A percentile compares a stretch with the other conserved stretches of the same genome.
These are phyloP conservation scores for Pseudozyma sp. DNA, from an alignment of 1,284 basidiomycete species.

Conservation along the genomic window DNA sequence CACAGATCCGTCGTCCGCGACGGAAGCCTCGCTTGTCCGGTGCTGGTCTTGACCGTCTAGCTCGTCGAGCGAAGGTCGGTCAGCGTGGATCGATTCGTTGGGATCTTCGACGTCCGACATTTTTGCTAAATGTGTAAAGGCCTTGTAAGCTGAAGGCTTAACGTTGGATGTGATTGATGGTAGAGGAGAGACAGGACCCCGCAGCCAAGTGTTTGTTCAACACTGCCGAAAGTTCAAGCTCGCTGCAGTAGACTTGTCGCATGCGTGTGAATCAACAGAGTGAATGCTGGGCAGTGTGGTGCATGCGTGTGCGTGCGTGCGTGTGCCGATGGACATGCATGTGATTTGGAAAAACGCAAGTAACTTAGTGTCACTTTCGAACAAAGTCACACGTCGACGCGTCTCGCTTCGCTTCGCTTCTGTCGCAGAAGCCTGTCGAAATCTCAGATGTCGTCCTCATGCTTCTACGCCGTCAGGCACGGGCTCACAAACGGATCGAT, in stretches of 20 bases:
- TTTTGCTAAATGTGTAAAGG: constrained; percentile 1
- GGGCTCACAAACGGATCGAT: neutral
- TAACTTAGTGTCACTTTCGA: constrained; percentile 27
- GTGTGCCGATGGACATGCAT: constrained; percentile 16
- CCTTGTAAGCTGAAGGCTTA: neutral
- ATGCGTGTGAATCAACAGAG: constrained; percentile 5
- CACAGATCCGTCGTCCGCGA: constrained; percentile 14
- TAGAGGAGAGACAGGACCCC: neutral
- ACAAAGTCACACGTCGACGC: constrained; percentile 13
- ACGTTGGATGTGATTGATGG: neutral
- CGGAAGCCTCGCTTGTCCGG: constrained; percentile 10
- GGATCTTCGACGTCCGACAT: constrained; percentile 28
- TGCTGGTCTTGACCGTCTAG: constrained; percentile 15
- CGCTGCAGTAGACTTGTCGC: neutral
- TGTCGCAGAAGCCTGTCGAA: constrained; percentile 1
- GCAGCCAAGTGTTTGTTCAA: no score
- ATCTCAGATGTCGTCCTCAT: no score
- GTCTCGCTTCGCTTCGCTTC: constrained; percentile 2
- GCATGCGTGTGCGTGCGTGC: neutral
- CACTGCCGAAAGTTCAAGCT: neutral
- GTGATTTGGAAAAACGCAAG: constrained; percentile 30
- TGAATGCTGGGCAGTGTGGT: no score
- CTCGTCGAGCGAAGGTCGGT: constrained; percentile 12
- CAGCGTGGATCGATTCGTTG: constrained; percentile 13
- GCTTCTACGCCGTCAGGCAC: neutral